phyloP scores from a whole-genome alignment of 2,329 filamentous ascomycete species.

The Aspergillus aculeatus region DNA sequence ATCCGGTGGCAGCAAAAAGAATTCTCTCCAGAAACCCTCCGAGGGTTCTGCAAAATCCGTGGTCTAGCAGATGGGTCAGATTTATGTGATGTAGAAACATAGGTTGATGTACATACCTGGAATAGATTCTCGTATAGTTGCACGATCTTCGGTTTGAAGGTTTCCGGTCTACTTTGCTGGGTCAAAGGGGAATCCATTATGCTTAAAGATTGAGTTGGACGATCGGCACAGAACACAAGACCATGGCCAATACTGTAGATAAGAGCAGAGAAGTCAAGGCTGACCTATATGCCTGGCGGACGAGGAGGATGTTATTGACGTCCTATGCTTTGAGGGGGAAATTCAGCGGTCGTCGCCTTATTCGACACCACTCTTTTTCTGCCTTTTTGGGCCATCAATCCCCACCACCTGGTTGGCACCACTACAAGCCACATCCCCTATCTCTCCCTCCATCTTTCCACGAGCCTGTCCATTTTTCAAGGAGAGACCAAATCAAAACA shows the following conservation, averaged over 20 bases:
- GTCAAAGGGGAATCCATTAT: conserved; percentile 91
- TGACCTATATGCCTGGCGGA: neutral
- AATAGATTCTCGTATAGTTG: conserved; percentile 84
- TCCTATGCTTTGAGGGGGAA: neutral
- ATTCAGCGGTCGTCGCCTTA: conserved; percentile 12
- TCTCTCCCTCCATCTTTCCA: neutral
- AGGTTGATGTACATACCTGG: conserved; percentile 44
- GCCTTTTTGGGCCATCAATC: conserved; percentile 14
- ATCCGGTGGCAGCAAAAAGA: conserved; percentile 87
- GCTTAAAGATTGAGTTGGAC: conserved; percentile 10
- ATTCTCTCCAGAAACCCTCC: conserved; percentile 93
- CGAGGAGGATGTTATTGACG: conserved; percentile 1
- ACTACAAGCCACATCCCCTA: conserved; percentile 10
- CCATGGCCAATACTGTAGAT: conserved; percentile 21
- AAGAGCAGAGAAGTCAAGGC: neutral
- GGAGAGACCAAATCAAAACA: neutral
- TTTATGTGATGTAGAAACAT: conserved; percentile 2
- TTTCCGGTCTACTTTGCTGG: conserved; percentile 83
- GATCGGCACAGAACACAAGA: conserved; percentile 16
- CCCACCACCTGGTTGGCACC: conserved; percentile 1
- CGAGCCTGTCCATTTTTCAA: neutral
- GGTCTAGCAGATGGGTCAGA: conserved; percentile 48
- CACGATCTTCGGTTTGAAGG: conserved; percentile 92
- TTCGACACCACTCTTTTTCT: conserved; percentile 12
- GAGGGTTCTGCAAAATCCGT: conserved; percentile 68